Evolutionary conservation across 176 grass and related monocot genomes (phyloP).

Genomic region (Ampelocalamus luodianensis): DNA sequence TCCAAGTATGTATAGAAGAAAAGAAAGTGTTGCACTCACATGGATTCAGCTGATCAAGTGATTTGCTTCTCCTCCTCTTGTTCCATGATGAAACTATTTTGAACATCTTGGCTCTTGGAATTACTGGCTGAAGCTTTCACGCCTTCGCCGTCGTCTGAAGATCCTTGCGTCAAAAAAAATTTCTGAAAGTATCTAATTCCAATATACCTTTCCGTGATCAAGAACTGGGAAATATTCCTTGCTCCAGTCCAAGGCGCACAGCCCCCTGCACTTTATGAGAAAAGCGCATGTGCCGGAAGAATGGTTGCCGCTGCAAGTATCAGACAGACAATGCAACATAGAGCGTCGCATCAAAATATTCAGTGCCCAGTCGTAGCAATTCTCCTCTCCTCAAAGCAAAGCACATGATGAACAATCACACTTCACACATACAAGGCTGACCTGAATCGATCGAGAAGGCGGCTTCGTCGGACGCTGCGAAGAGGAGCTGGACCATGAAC

Average conservation of each 20-base stretch:
- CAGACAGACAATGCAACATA: conserved; percentile 7
- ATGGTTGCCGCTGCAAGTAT: conserved; percentile 53
- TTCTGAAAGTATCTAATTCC: conserved; percentile 2
- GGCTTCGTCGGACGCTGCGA: neutral
- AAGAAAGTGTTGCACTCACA: conserved; percentile 59
- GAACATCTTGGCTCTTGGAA: conserved; percentile 59
- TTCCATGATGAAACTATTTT: conserved; percentile 96
- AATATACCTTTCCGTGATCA: conserved; percentile 50
- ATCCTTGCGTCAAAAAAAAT: neutral
- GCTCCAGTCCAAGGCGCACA: conserved; percentile 34
- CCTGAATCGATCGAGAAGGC: conserved; percentile 22
- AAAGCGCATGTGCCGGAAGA: conserved; percentile 34
- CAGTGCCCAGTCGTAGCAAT: neutral
- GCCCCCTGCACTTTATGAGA: conserved; percentile 28
- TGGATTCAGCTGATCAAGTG: conserved; percentile 80
- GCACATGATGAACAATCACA: neutral
- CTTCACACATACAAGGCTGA: neutral
- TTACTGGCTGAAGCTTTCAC: neutral
- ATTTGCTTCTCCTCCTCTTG: conserved; percentile 92
- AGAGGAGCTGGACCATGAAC: conserved; percentile 5
- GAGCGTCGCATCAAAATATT: neutral
- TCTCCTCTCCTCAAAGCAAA: neutral
- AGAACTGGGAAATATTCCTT: conserved; percentile 54
- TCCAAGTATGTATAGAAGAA: neutral
- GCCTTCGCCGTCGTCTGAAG: neutral